Base-by-base conservation (phyloP, 208 protist species). In the Leptomonas pyrrhocoris region DNA sequence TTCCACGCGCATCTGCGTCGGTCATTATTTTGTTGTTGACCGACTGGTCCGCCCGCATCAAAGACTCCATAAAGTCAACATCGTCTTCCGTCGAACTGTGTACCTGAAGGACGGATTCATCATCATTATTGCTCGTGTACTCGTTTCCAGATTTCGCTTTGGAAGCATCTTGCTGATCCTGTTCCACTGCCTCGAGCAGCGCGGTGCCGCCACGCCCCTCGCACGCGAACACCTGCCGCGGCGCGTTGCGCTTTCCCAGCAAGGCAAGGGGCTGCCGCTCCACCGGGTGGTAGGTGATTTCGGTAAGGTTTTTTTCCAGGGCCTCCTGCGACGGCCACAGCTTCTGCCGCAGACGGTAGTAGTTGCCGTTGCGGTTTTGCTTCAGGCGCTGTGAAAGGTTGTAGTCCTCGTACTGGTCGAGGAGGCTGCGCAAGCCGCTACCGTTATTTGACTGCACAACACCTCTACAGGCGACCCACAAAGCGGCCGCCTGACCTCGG, bases 321-420 rank as follows among this genome's bases (percentile, higher is more conserved):
- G 83, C 77, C 68, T 92, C 88, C 64, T 73, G 58, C 53, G 74
- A 84, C 19, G 81, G 86, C 86, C 88, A 96, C 25, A 96, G 80
- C 66, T 86, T 87, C 58, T 92, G 91, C 28, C 89, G 86, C 23
- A 83, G 86, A 2, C 91, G 84, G 63, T 96, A 96, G 67, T 86
- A 92, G 59, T 96, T 96, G 16, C 85, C 91, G 27, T 81, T 73
- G 9, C 70, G 46, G 70, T 96, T 94, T 19, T 62, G 71, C 6
- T 73, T 55, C 31, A 96, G 84, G 25, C 79, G 70, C 7, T 66
- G 31, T 0, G 73, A 50, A 0, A 80, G 74, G 28, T 81, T 42
- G 13, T 73, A 58, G 42, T 85, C 81, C 36, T 89, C 77, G 76
- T 89, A 93, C 59, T 88, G 82, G 57, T 96, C 86, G 6, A 95